Conservation (phyloP, 139 green algal genomes). For the Chloropicon primus region DNA sequence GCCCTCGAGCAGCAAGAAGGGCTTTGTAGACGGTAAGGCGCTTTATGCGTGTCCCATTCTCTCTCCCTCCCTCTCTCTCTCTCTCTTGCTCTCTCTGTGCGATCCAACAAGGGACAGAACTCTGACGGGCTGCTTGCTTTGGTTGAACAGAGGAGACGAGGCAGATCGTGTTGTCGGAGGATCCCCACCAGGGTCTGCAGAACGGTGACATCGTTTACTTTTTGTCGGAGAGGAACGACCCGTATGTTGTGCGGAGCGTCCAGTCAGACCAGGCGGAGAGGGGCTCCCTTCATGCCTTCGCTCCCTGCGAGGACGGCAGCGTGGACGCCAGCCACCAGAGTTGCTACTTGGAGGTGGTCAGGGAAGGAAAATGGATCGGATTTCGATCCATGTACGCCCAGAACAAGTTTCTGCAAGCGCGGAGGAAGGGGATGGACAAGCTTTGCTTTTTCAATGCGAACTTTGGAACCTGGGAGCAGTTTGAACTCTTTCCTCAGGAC, state of each 20-base stretch:
- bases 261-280: neutral
- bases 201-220: neutral
- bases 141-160: neutral
- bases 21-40: neutral
- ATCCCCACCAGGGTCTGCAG: neutral
- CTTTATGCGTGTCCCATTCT: no score
- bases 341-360: slow-evolving; percentile 12
- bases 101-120: no score
- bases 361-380: slow-evolving; percentile 41
- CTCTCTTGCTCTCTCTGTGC: no score
- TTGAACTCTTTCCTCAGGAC: slow-evolving; percentile 27
- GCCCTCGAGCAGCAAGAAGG: neutral
- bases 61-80: no score
- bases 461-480: slow-evolving; percentile 60
- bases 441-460: slow-evolving; percentile 56
- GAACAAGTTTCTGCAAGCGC: slow-evolving; percentile 51
- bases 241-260: neutral
- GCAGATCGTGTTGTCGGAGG: neutral
- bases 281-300: neutral
- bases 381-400: slow-evolving; percentile 34
- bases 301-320: neutral
- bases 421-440: slow-evolving; percentile 29
- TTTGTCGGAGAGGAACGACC: neutral
- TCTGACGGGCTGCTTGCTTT: no score
- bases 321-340: neutral